A percentile compares a stretch with the other conserved stretches of the same genome.
These are phyloP conservation scores for Trichosporon inkin DNA, from an alignment of 1,284 basidiomycete genomes.

Conservation along the genomic window DNA sequence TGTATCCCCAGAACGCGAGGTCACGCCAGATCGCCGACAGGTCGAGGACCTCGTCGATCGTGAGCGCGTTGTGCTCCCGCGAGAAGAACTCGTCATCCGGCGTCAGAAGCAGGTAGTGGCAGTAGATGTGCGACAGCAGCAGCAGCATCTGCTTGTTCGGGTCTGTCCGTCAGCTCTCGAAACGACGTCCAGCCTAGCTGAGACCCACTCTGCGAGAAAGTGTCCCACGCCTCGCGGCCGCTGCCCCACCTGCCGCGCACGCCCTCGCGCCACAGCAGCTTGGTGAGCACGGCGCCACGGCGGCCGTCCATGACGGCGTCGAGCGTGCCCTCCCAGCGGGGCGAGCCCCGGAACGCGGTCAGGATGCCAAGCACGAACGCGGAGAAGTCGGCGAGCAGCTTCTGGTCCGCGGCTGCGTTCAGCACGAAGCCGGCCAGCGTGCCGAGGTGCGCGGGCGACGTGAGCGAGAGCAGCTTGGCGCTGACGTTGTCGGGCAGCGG, in stretches of 20 bases:
- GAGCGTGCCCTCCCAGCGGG: slow-evolving; percentile 55
- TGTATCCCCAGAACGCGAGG: slow-evolving; percentile 48
- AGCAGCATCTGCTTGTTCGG: slow-evolving; percentile 64
- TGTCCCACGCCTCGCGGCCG: slow-evolving; percentile 52
- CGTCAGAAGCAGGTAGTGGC: slow-evolving; percentile 80
- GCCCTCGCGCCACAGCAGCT: slow-evolving; percentile 67
- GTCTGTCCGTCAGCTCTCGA: slow-evolving; percentile 27
- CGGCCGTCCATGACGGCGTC: slow-evolving; percentile 46
- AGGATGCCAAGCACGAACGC: slow-evolving; percentile 46
- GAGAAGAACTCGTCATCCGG: slow-evolving; percentile 93
- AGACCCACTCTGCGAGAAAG: slow-evolving; percentile 49
- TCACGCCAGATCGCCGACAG: slow-evolving; percentile 47
- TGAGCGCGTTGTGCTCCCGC: slow-evolving; percentile 61
- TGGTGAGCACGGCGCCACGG: slow-evolving; percentile 55
- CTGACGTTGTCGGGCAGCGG: slow-evolving; percentile 30
- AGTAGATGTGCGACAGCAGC: slow-evolving; percentile 77
- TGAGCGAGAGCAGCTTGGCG: slow-evolving; percentile 35
- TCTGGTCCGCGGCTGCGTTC: slow-evolving; percentile 18
- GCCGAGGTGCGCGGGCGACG: slow-evolving; percentile 34
- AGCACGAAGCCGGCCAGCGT: slow-evolving; percentile 9
- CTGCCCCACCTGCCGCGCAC: slow-evolving; percentile 57
- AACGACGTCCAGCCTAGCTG: neutral
- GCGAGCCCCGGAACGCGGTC: slow-evolving; percentile 56
- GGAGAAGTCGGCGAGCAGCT: slow-evolving; percentile 31
- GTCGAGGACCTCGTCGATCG: slow-evolving; percentile 70